Percentiles rank a stretch among this genome's conserved stretches.
Conservation (phyloP, 2,329 filamentous ascomycete genomes). For the Fusarium palustre region DNA sequence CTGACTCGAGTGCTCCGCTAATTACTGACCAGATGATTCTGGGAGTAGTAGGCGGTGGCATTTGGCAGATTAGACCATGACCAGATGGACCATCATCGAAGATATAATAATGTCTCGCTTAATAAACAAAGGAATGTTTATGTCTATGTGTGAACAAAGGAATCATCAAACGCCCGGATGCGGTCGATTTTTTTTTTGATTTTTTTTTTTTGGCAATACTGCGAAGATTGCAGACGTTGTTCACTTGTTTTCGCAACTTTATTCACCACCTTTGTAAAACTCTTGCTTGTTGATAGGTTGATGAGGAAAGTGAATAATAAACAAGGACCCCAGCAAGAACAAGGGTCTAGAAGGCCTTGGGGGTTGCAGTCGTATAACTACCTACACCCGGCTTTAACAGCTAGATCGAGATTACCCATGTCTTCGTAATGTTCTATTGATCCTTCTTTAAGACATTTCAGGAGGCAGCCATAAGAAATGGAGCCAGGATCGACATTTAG, state of each 20-base stretch:
- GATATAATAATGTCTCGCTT: not conserved
- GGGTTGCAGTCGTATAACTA: slow-evolving; percentile 1
- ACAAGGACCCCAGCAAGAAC: slow-evolving; percentile 13
- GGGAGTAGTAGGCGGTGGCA: slow-evolving; percentile 5
- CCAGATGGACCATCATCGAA: not conserved
- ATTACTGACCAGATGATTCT: not conserved
- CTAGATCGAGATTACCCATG: slow-evolving; percentile 26
- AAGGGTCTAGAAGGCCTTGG: slow-evolving; percentile 3
- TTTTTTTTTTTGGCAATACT: no score
- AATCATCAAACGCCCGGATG: not conserved
- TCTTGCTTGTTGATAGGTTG: slow-evolving; percentile 6
- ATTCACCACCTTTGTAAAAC: not conserved
- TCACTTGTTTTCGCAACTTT: not conserved
- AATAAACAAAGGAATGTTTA: slow-evolving; percentile 14
- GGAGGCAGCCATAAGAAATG: not conserved
- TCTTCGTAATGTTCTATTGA: slow-evolving; percentile 14
- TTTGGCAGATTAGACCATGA: slow-evolving; percentile 6
- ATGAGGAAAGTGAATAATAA: slow-evolving; percentile 25
- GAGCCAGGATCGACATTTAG: not conserved
- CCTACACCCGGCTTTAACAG: slow-evolving; percentile 14
- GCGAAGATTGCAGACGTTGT: not conserved
- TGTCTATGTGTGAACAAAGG: not conserved
- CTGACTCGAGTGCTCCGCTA: slow-evolving; percentile 23
- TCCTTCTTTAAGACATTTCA: slow-evolving; percentile 5
- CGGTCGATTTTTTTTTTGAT: no score